phyloP scores from a whole-genome alignment of 2,329 filamentous ascomycete genomes.

The Ceratocystis lukuohia region DNA sequence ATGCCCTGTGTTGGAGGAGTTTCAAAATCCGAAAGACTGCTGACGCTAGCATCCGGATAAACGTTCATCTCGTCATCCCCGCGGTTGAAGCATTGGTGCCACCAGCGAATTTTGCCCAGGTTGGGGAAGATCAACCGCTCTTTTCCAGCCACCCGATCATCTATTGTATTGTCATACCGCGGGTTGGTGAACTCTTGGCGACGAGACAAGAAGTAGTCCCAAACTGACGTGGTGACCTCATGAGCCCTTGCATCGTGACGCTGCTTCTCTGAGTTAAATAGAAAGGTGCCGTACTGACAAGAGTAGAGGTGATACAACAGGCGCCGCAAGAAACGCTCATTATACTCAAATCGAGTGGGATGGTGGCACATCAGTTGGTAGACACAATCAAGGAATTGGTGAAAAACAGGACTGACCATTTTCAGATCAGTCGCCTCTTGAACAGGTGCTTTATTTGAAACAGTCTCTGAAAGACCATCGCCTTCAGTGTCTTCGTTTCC shows the following conservation, averaged over 20 bases:
- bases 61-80: slow-evolving; percentile 89
- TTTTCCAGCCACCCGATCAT: slow-evolving; percentile 65
- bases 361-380: slow-evolving; percentile 81
- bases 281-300: slow-evolving; percentile 91
- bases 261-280: slow-evolving; percentile 90
- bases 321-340: slow-evolving; percentile 79
- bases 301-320: slow-evolving; percentile 89
- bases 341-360: slow-evolving; percentile 86
- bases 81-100: slow-evolving; percentile 75
- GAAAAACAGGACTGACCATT: slow-evolving; percentile 90
- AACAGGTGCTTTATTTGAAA: slow-evolving; percentile 32
- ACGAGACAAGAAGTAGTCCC: slow-evolving; percentile 85
- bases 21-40: slow-evolving; percentile 5
- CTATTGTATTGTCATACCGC: slow-evolving; percentile 58
- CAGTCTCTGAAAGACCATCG: slow-evolving; percentile 34
- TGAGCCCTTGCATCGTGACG: slow-evolving; percentile 55
- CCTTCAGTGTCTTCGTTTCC: slow-evolving; percentile 50
- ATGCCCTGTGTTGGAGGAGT: neutral
- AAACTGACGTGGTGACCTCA: slow-evolving; percentile 72
- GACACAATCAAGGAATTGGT: slow-evolving; percentile 90
- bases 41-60: slow-evolving; percentile 33
- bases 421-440: slow-evolving; percentile 64
- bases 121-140: slow-evolving; percentile 76
- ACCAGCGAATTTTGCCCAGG: slow-evolving; percentile 75
- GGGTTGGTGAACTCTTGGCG: slow-evolving; percentile 71